phyloP scores from a whole-genome alignment of 768 basidiomycete genomes.

The Amanita phalloides region DNA sequence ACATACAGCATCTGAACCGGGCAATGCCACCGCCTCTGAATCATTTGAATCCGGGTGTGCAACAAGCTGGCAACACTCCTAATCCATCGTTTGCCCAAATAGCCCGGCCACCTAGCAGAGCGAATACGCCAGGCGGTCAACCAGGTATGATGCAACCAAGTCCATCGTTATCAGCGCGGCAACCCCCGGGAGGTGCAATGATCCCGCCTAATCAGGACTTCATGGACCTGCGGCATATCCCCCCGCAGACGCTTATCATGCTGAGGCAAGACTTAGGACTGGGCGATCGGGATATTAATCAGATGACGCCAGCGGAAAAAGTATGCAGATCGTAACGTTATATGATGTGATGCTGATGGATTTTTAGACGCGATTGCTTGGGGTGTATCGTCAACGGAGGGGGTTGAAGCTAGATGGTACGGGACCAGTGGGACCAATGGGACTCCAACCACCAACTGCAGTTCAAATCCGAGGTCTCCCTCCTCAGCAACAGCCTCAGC shows the following conservation, averaged over 20 bases:
- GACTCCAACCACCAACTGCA: slow-evolving; percentile 1
- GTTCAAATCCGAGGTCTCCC: background rate
- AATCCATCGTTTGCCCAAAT: slow-evolving; percentile 1
- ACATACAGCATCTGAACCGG: slow-evolving; percentile 2
- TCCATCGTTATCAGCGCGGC: slow-evolving; percentile 5
- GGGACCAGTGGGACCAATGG: background rate
- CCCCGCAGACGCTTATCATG: background rate
- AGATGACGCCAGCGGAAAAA: slow-evolving; percentile 3
- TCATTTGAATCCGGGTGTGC: background rate
- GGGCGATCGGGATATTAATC: slow-evolving; percentile 4
- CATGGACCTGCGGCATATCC: slow-evolving; percentile 2
- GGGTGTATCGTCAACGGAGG: background rate
- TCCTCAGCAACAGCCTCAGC: background rate
- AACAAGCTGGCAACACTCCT: slow-evolving; percentile 4
- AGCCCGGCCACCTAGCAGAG: slow-evolving; percentile 4
- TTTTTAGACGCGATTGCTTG: background rate
- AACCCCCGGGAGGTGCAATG: slow-evolving; percentile 3
- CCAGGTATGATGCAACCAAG: slow-evolving; percentile 5
- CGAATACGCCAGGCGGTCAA: slow-evolving; percentile 5
- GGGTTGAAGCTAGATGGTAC: background rate
- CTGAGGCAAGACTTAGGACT: slow-evolving; percentile 1
- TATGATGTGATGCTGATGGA: background rate
- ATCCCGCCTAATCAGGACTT: background rate
- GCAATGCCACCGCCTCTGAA: slow-evolving; percentile 5
- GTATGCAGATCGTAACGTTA: background rate